Percentiles rank a stretch among this genome's conserved stretches.
phyloP scores from a whole-genome alignment of 805 yeast genomes.

The Wickerhamomyces kurtzmanii region DNA sequence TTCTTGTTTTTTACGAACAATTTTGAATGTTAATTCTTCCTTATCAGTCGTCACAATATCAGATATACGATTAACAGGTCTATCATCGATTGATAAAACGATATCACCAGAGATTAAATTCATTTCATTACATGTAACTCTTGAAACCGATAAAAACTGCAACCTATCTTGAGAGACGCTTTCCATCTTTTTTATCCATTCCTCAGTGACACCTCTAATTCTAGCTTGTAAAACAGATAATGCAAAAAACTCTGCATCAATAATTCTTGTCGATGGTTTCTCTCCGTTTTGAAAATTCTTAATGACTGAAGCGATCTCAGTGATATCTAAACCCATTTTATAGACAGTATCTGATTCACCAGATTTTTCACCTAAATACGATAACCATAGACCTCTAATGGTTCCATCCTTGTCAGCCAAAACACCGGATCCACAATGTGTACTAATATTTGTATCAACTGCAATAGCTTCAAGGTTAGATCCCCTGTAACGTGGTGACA shows the following conservation, averaged over 20 bases:
- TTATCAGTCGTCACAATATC: conserved; percentile 36
- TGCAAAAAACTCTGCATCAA: conserved; percentile 73
- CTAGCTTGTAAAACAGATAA: conserved; percentile 67
- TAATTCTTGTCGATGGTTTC: conserved; percentile 50
- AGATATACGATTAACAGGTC: conserved; percentile 52
- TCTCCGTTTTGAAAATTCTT: conserved; percentile 37
- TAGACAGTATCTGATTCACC: conserved; percentile 54
- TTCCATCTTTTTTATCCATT: conserved; percentile 69
- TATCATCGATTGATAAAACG: conserved; percentile 57
- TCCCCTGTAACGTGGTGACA: conserved; percentile 76
- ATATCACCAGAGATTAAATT: conserved; percentile 59
- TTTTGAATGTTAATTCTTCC: conserved; percentile 40
- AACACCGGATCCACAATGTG: conserved; percentile 73
- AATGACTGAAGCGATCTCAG: conserved; percentile 51
- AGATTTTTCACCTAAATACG: conserved; percentile 68
- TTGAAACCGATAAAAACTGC: conserved; percentile 62
- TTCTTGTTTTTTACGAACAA: conserved; percentile 65
- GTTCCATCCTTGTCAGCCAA: conserved; percentile 71
- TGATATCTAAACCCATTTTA: conserved; percentile 69
- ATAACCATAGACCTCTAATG: conserved; percentile 77
- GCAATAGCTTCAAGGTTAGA: conserved; percentile 72
- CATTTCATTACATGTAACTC: conserved; percentile 44
- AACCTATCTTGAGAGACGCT: conserved; percentile 51
- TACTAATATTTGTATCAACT: conserved; percentile 62
- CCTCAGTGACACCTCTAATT: conserved; percentile 78